Base-by-base conservation (phyloP, 1,284 basidiomycete species). In the Ceratobasidium sp. region DNA sequence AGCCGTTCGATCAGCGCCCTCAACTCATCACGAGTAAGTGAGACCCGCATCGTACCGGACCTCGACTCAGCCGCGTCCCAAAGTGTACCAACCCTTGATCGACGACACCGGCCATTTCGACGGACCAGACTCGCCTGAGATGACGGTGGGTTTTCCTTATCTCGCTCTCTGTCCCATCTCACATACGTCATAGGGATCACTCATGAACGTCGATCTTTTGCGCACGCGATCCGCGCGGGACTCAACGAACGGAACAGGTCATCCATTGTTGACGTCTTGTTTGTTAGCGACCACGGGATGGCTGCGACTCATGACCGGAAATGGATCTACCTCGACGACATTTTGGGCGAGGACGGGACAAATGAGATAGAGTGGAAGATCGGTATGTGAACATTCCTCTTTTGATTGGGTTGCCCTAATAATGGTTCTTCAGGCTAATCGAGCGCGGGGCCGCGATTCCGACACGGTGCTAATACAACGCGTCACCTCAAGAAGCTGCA, bases 281-380 rank as follows among this genome's bases (percentile, higher is more conserved):
- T 97, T 80, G 94, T 98, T 68, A 94, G 92, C 77, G 96, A 98
- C 83, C 96, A 98, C 82, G 96, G 96, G 2, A 97, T 98, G 96
- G 92, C 91, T 0, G 91, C 92, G 80, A 97, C 95, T 8, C 91
- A 90, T 78, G 88, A 93, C 79, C 89, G 91, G 0, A 88, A 92
- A 65, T 86, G 91, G 70, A 85, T 97, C 49, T 95, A 92, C 83
- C 86, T 98, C 68, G 95, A 98, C 82, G 91, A 94, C 77, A 89
- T 96, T 76, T 85, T 97, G n/a, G 94, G 92, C 0, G 79, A 84
- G 37, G 90, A 92, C 0, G 91, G 90, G 1, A 87, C 89, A 77
- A 82, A 82, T 25, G 85, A 84, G 62, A 91, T 94, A 77, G 88
- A 90, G 77, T 91, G 92, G 80, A 40, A 40, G 37, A 40, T 40